Conservation (phyloP, 2,329 filamentous ascomycete genomes). For the Dothideomycetes sp. region DNA sequence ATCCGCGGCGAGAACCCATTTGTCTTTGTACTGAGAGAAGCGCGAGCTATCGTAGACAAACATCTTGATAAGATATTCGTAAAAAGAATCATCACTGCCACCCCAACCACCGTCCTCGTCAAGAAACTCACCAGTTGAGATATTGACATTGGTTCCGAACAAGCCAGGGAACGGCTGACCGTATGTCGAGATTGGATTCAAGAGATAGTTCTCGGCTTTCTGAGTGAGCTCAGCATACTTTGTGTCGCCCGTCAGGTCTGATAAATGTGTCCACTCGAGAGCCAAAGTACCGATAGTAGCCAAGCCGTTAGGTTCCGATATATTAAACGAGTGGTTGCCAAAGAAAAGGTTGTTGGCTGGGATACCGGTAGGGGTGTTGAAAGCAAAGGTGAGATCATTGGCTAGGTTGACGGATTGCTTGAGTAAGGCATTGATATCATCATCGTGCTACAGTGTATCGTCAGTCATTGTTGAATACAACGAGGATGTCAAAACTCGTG, state of each 20-base stretch:
- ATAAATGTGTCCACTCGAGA: slow-evolving; percentile 74
- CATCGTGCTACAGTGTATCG: too few relatives aligned
- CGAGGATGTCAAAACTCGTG: too few relatives aligned
- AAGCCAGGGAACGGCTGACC: slow-evolving; percentile 69
- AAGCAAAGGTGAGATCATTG: slow-evolving; percentile 65
- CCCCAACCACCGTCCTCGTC: slow-evolving; percentile 66
- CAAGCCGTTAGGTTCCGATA: slow-evolving; percentile 55
- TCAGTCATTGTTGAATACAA: too few relatives aligned
- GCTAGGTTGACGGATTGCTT: slow-evolving; percentile 60
- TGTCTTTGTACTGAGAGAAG: slow-evolving; percentile 58
- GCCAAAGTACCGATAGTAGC: slow-evolving; percentile 71
- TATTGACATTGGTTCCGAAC: slow-evolving; percentile 57
- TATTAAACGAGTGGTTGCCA: slow-evolving; percentile 37
- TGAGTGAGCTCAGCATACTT: slow-evolving; percentile 59
- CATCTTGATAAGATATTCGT: slow-evolving; percentile 90
- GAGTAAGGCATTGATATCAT: slow-evolving; percentile 51
- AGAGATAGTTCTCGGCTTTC: slow-evolving; percentile 59
- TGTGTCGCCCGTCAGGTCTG: slow-evolving; percentile 60
- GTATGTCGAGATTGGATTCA: slow-evolving; percentile 42
- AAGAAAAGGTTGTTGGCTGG: slow-evolving; percentile 62
- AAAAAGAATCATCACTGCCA: slow-evolving; percentile 70
- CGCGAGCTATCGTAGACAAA: slow-evolving; percentile 63
- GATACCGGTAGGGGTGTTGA: slow-evolving; percentile 65
- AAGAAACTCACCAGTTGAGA: slow-evolving; percentile 56
- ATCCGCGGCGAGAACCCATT: slow-evolving; percentile 65